phyloP scores from a whole-genome alignment of 2,329 filamentous ascomycete species.

The Phaeoacremonium minimum region DNA sequence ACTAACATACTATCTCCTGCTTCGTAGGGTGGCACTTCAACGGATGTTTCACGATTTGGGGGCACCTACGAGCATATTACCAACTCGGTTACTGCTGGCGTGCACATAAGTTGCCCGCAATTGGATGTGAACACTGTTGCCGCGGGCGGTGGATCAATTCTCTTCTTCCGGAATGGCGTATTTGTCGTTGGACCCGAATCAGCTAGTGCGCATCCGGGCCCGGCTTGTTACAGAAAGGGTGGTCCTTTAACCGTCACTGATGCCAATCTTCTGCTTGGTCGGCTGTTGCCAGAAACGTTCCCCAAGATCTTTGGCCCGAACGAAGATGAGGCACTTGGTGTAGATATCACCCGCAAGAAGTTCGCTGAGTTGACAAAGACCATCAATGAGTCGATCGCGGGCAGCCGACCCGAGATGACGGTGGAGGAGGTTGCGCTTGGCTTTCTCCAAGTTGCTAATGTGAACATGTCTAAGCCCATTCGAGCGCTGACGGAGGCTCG shows the following conservation, averaged over 20 bases:
- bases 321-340: slow-evolving; percentile 3
- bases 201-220: slow-evolving; percentile 1
- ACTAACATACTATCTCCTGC: no score
- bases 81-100: slow-evolving; percentile 6
- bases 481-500: slow-evolving; percentile 52
- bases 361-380: slow-evolving; percentile 2
- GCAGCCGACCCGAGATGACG: not conserved
- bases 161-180: slow-evolving; percentile 4
- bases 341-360: not conserved
- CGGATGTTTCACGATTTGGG: slow-evolving; percentile 6
- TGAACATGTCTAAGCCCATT: slow-evolving; percentile 72
- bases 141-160: slow-evolving; percentile 5
- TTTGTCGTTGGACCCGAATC: slow-evolving; percentile 4
- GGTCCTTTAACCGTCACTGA: slow-evolving; percentile 7
- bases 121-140: slow-evolving; percentile 7
- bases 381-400: slow-evolving; percentile 5
- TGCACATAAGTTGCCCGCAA: slow-evolving; percentile 4
- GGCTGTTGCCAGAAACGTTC: slow-evolving; percentile 4
- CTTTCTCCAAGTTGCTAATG: slow-evolving; percentile 69
- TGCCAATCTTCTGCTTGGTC: slow-evolving; percentile 3
- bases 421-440: slow-evolving; percentile 5
- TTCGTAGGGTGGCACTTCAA: slow-evolving; percentile 40
- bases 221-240: slow-evolving; percentile 5
- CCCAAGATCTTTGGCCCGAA: slow-evolving; percentile 4
- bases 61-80: slow-evolving; percentile 6